A percentile compares a stretch with the other conserved stretches of the same genome.
These are phyloP conservation scores for Linum lewisii DNA, from an alignment of 345 rosid species.

Conservation along the genomic window DNA sequence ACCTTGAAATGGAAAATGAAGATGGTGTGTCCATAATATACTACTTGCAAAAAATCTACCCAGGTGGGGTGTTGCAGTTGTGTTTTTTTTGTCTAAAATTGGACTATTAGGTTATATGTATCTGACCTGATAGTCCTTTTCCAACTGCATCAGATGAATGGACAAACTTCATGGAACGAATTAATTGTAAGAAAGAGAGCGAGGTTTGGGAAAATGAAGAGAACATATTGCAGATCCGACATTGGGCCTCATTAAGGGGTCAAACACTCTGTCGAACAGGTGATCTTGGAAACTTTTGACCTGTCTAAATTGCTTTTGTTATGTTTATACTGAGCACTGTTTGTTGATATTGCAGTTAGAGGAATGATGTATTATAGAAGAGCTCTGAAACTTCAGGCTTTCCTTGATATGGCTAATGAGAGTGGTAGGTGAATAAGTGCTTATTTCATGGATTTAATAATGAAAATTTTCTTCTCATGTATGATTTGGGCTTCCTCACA, in stretches of 20 bases:
- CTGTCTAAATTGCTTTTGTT: conserved; percentile 1
- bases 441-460: conserved; percentile 3
- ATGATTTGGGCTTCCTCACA: neutral
- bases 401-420: conserved; percentile 95
- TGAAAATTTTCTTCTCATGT: neutral
- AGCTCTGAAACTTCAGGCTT: conserved; percentile 96
- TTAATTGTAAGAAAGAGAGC: conserved; percentile 59
- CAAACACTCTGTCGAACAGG: conserved; percentile 95
- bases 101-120: neutral
- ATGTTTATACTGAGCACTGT: conserved; percentile 13
- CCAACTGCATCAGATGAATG: conserved; percentile 63
- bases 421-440: conserved; percentile 35
- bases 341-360: conserved; percentile 48
- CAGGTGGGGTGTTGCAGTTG: conserved; percentile 36
- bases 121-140: neutral
- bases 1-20: conserved; percentile 93
- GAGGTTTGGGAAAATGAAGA: conserved; percentile 86
- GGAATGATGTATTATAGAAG: conserved; percentile 99
- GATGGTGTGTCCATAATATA: conserved; percentile 89
- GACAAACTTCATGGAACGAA: conserved; percentile 87
- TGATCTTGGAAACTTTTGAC: conserved; percentile 22
- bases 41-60: conserved; percentile 93
- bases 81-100: neutral
- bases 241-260: conserved; percentile 95
- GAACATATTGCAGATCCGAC: conserved; percentile 87